Evolutionary conservation across 306 rosid genomes (phyloP), one percentile per base, ranked within the genome.

Genomic region (Rubus idaeus): DNA sequence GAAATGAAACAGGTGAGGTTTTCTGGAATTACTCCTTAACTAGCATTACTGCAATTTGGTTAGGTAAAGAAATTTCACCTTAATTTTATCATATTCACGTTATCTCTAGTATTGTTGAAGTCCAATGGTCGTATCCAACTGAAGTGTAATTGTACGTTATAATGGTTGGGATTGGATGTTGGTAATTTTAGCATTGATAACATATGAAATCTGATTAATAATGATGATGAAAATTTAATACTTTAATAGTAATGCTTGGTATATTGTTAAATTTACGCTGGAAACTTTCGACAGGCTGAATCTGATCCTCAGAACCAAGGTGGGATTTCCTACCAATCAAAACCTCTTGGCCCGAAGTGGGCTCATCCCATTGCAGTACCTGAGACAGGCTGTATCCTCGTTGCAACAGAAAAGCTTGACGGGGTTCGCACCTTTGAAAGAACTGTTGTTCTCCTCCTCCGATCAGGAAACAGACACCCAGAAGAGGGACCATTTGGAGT

Each of bases 401-500:
- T 94, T 71, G 97, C 98, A 77, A 94, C 98, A 1, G 97, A 92
- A 85, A 94, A 92, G 84, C 93, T 94, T 44, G 98, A 94, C 10
- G 96, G 97, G 71, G 96, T 91, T 55, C 95, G 90, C 37, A 85
- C 96, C 21, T 94, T 94, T 63, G 98, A 90, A 87, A 89, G 98
- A 82, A 89, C 97, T 41, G 98, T 94, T 12, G 88, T 94, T 68
- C 92, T 94, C 26, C 97, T 94, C 70, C 97, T 94, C 68, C 89
- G 97, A 89, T 89, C 97, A 37, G 98, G 98, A 82, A 90, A 86
- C 50, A 84, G 93, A 76, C 95, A 90, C 75, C 94, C 91, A 70
- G 91, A 92, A 78, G 97, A 92, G 87, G 98, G 97, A 71, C 98
- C 98, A 68, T 94, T 90, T 6, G 98, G 98, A 69, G 80, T 94